Base-by-base conservation (phyloP, 805 yeast species). In the Suhomyces emberorum region DNA sequence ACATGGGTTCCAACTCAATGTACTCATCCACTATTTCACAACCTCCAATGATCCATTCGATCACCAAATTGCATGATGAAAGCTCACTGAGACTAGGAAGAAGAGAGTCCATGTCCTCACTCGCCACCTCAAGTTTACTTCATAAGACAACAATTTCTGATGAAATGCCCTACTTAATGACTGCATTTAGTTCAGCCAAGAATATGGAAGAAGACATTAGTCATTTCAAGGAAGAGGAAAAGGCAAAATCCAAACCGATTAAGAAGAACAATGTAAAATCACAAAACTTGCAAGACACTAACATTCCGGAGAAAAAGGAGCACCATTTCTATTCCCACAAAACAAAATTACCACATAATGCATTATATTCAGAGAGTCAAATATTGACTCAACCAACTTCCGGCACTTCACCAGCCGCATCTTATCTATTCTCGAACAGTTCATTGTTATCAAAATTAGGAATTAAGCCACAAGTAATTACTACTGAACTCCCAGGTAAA, bases 101-200 rank as follows among this genome's bases (percentile, higher is more conserved):
- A 34, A 47, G 58, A 17, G 65, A 59, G 22, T 54, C 62, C 15
- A 32, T 52, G 10, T 46, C 61, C 3, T 56, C 65, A 2, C 32
- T 55, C 12, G 47, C 61, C 3, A 54, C 68, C 2, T 59, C 74
- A 2, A 51, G 69, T 22, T 50, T 61, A 40, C 59, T 70, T 40
- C 74, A 69, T 26, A 69, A 68, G 42, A 71, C 84, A 0, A 74
- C 83, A 6, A 61, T 83, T 11, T 51, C 79, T 1, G 83, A 79
- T 33, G 85, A 81, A 51, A 54, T 83, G 42, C 91, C 91, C 1
- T 72, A 72, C 40, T 57, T 83, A 49, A 65, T 82, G 72, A 66
- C 76, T 15, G 88, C 87, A 12, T 83, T 82, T 50, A 73, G 77
- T 52, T 76, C 77, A 41, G 83, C 82, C 3, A 76, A 70, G 44